Evolutionary conservation across 176 grass and related monocot genomes (phyloP).

Genomic region (Neostapfia colusana): DNA sequence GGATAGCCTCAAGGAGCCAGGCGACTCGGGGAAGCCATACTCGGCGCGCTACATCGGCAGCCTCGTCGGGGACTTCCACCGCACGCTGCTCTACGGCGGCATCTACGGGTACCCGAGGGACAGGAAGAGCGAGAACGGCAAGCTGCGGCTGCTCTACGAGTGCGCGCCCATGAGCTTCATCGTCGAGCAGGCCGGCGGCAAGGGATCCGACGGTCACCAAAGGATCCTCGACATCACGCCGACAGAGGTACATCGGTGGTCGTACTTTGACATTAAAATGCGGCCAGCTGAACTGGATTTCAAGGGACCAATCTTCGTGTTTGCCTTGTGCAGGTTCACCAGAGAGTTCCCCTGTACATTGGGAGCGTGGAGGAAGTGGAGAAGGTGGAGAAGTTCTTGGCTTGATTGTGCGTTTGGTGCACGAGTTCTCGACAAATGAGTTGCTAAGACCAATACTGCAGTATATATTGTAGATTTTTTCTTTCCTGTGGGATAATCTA

Average conservation of each 20-base stretch:
- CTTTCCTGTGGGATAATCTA: neutral
- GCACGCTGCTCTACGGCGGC: slow-evolving; percentile 96
- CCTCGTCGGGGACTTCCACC: slow-evolving; percentile 98
- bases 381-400: slow-evolving; percentile 89
- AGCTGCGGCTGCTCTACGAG: slow-evolving; percentile 95
- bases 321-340: slow-evolving; percentile 62
- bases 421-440: neutral
- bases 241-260: slow-evolving; percentile 51
- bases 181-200: slow-evolving; percentile 95
- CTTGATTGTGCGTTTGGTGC: slow-evolving; percentile 35
- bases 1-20: slow-evolving; percentile 98
- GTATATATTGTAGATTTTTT: slow-evolving; percentile 23
- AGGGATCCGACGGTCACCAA: slow-evolving; percentile 84
- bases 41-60: slow-evolving; percentile 97
- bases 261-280: neutral
- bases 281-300: neutral
- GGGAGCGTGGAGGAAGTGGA: slow-evolving; percentile 96
- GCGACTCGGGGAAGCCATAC: slow-evolving; percentile 84
- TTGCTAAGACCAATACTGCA: neutral
- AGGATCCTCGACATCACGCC: slow-evolving; percentile 89
- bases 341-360: slow-evolving; percentile 93
- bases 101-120: slow-evolving; percentile 94
- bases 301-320: neutral
- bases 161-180: slow-evolving; percentile 99
- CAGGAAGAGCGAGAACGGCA: slow-evolving; percentile 96